Evolutionary conservation across 2,329 filamentous ascomycete species (phyloP).

Genomic region (Fusarium newnesense): DNA sequence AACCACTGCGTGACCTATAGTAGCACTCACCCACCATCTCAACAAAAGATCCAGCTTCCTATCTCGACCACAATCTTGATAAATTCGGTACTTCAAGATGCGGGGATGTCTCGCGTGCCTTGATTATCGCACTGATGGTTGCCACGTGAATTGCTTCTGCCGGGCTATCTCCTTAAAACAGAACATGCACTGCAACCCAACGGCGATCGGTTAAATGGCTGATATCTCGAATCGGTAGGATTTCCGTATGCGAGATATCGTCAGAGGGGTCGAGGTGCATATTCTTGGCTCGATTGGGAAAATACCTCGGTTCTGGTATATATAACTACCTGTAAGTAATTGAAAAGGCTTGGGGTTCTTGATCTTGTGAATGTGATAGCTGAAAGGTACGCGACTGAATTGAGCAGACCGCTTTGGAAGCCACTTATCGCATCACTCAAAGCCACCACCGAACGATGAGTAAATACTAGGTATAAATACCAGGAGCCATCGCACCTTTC

Average conservation of each 20-base stretch:
- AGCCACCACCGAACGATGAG: neutral
- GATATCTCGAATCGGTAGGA: neutral
- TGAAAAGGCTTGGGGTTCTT: neutral
- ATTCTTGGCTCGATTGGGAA: neutral
- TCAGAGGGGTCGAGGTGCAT: neutral
- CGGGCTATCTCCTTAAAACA: neutral
- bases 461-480: neutral
- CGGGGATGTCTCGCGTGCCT: neutral
- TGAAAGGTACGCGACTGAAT: neutral
- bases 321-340: neutral
- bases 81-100: neutral
- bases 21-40: neutral
- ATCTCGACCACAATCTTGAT: neutral
- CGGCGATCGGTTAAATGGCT: neutral
- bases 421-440: neutral
- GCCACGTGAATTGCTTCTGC: neutral
- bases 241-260: neutral
- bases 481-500: rapidly evolving
- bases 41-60: neutral
- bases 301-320: neutral
- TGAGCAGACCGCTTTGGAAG: neutral
- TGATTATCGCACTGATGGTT: neutral
- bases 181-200: neutral
- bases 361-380: neutral
- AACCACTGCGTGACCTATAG: neutral